Evolutionary conservation across 139 green algal genomes (phyloP), one percentile per base, ranked within the genome.

Genomic region (Coccomyxa sp.): DNA sequence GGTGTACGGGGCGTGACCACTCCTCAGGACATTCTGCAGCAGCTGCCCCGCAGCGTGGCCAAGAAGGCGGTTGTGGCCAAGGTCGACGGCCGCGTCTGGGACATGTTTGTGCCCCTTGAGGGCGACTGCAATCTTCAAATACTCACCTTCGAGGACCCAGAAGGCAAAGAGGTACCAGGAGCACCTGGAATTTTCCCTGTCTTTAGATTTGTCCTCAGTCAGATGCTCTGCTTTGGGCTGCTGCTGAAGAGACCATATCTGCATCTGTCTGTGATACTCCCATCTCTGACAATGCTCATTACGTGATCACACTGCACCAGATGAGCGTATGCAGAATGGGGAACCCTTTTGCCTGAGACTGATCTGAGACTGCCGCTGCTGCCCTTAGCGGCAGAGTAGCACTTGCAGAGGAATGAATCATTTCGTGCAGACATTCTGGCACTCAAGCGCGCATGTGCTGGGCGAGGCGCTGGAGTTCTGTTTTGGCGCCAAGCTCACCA

Each of bases 401-500:
- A n/a, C n/a, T n/a, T n/a, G n/a, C n/a, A n/a, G n/a, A 36, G 64
- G 64, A 18, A 18, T 71, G 16, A 37, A 29, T 22, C 64, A 36
- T 24, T 41, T 74, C 14, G 22, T 83, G 80, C 90, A 99, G 93
- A 93, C 94, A 12, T 99, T 98, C 86, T 99, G 96, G 96, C 96
- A 99, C 87, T 95, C 88, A 40, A 92, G 79, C 72, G 92, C 94
- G 10, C 96, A 99, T 81, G 82, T 98, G 27, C 83, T 99, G 82
- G 96, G 96, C 40, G 85, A 98, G 88, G 93, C 92, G 18, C 89
- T 99, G 75, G 96, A 99, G 91, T 88, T 95, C 41, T 88, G 97
- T 86, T 99, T 92, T 87, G 94, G 93, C 41, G 95, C 94, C 39
- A 89, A 99, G 79, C 89, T 99, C 39, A 99, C 95, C 39, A 98